A percentile compares a stretch with the other conserved stretches of the same genome.
Evolutionary conservation across 2,329 filamentous ascomycete species (phyloP).

Genomic region (Paraphaeosphaeria minitans): DNA sequence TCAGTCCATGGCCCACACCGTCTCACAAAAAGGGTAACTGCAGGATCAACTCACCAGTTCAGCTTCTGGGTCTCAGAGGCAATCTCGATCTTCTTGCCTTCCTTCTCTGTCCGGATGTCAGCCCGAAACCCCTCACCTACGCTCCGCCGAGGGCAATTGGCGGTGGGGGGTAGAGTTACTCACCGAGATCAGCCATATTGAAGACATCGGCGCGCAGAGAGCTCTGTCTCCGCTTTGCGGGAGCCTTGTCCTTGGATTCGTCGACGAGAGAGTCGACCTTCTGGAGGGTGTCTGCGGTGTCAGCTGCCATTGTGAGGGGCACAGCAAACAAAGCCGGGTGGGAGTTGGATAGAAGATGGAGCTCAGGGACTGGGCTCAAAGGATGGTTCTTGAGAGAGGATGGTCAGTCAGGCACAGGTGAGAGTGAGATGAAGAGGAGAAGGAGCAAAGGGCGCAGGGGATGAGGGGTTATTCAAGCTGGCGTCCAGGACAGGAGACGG

Average conservation of each 20-base stretch:
- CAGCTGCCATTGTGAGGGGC: constrained; percentile 58
- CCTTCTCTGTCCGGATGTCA: constrained; percentile 65
- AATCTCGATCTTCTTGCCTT: constrained; percentile 73
- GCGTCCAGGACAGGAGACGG: constrained; percentile 29
- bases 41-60: constrained; percentile 70
- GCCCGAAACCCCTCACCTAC: constrained; percentile 35
- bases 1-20: not conserved
- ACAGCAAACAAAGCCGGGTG: constrained; percentile 16
- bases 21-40: constrained; percentile 2
- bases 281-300: constrained; percentile 63
- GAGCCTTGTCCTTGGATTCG: constrained; percentile 66
- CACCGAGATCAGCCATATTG: constrained; percentile 88
- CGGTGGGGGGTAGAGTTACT: constrained; percentile 40
- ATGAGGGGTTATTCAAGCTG: constrained; percentile 41
- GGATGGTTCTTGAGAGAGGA: constrained; percentile 12
- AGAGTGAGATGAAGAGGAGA: constrained; percentile 29
- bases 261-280: constrained; percentile 94
- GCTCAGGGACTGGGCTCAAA: constrained; percentile 7
- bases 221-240: constrained; percentile 70
- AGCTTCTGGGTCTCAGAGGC: constrained; percentile 84
- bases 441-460: constrained; percentile 33
- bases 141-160: constrained; percentile 21
- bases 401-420: constrained; percentile 27
- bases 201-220: constrained; percentile 74
- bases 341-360: constrained; percentile 7